Base-by-base conservation (phyloP, 2,329 filamentous ascomycete species). In the Nemania diffusa region DNA sequence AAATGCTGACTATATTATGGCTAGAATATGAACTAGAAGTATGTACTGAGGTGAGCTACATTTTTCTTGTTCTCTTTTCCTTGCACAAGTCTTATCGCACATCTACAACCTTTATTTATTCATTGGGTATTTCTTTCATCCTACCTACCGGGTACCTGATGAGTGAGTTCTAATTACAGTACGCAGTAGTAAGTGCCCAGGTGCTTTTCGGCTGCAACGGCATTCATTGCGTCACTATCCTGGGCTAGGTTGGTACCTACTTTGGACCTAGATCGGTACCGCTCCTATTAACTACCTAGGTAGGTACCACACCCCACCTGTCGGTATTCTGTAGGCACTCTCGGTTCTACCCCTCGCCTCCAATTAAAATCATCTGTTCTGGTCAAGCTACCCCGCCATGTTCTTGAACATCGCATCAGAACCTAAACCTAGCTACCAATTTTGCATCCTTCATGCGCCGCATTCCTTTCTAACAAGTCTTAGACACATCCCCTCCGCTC, bases 331-430 rank as follows among this genome's bases (percentile, higher is more conserved):
- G n/a, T n/a, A n/a, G 6, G 32, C 11, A 40, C 13, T 40, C 37
- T 44, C 46, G 22, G 32, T 29, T 29, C 17, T 34, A 37, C 57
- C 48, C 55, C 64, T 52, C 65, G 50, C 61, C 65, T 55, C 61
- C 61, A 62, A 64, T 64, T 17, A 52, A 27, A 53, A 17, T 40
- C 50, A 9, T 5, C 57, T 26, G 22, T 42, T 52, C 24, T 15
- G 13, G 26, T 7, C 29, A 15, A 68, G 56, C 53, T 60, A 68
- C 66, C 66, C 66, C 66, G 66, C 66, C 63, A 59, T 55, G 40
- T 20, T 42, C 37, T 48, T 46, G 29, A 17, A 22, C 59, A 51
- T 63, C 56, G 52, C 51, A 52, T 55, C 59, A 56, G 34, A 57
- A 61, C 29, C 48, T 58, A 42, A 50, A 50, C 22, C 26, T 22